phyloP scores from a whole-genome alignment of 768 basidiomycete genomes.

The Mrakia gelida region DNA sequence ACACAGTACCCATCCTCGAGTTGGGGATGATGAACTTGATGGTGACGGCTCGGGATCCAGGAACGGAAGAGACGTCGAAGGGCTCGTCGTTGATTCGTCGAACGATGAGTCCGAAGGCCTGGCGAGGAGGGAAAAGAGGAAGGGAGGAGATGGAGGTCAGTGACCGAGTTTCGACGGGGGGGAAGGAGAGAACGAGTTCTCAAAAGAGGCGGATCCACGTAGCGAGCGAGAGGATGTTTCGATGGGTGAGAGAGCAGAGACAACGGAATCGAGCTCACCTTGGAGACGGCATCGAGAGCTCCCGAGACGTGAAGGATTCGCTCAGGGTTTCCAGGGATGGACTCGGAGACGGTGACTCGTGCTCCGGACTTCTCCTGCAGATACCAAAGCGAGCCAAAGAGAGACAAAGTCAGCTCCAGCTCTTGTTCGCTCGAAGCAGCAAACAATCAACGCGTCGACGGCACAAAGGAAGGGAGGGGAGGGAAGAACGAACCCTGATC shows the following conservation, averaged over 20 bases:
- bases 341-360: conserved; percentile 94
- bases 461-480: not conserved
- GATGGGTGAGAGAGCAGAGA: not conserved
- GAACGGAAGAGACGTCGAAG: conserved; percentile 94
- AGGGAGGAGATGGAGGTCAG: not conserved
- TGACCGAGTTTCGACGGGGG: not conserved
- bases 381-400: not conserved
- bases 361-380: conserved; percentile 75
- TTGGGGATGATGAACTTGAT: conserved; percentile 59
- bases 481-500: conserved; percentile 63
- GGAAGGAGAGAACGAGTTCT: not conserved
- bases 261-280: conserved; percentile 55
- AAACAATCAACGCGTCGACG: not conserved
- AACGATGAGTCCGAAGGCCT: conserved; percentile 99
- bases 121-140: not conserved
- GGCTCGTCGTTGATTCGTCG: conserved; percentile 99
- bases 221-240: not conserved
- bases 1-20: conserved; percentile 33
- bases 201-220: not conserved
- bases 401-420: not conserved
- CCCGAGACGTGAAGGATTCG: conserved; percentile 95
- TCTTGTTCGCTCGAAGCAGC: not conserved
- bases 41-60: conserved; percentile 94
- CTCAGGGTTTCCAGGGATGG: conserved; percentile 98
- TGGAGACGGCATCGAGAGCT: conserved; percentile 94